Evolutionary conservation across 2,329 filamentous ascomycete genomes (phyloP), one percentile per base, ranked within the genome.

Genomic region (Penicillium sp.): DNA sequence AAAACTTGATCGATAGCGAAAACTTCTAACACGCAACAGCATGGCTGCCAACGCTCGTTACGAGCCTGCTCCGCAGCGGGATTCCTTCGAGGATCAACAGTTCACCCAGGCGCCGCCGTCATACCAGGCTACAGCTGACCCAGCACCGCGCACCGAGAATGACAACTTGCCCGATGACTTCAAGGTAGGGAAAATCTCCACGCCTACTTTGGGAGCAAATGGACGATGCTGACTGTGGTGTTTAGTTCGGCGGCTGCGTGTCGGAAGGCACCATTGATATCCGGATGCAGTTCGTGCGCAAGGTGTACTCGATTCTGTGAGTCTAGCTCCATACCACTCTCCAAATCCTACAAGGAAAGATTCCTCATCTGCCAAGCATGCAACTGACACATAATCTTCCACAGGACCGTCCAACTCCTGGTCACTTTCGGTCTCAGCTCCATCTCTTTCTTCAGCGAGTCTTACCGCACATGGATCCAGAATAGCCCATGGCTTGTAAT

Each of bases 141-240:
- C 64, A 50, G 58, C 63, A 40, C 85, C 90, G 46, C 85, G 92
- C 64, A 82, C 80, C 69, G 92, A 92, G 73, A 85, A 92, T 68
- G 92, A 96, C 75, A 95, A 96, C 67, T 71, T 97, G 40, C 92
- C 92, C 1, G 92, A 97, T 77, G 92, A 97, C 74, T 97, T 97
- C 84, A 97, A 96, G 82, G 87, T 89, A 69, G 44, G 57, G 13
- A 11, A 22, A 9, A 28, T 2, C 27, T 27, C 9, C 27, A 28
- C 27, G 10, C 5, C 4, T 5, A 39, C 16, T 42, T 27, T 3
- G 48, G 13, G 35, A 13, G 11, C n/a, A 5, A 27, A 41, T 10
- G 22, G 11, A 44, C 35, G 36, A 48, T 48, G 27, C 53, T 64
- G 41, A 63, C 44, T 25, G 40, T 22, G 18, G 45, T 27, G 40